A percentile compares a stretch with the other conserved stretches of the same genome.
Conservation (phyloP, 2,329 filamentous ascomycete species). For the Fusarium miscanthi region DNA sequence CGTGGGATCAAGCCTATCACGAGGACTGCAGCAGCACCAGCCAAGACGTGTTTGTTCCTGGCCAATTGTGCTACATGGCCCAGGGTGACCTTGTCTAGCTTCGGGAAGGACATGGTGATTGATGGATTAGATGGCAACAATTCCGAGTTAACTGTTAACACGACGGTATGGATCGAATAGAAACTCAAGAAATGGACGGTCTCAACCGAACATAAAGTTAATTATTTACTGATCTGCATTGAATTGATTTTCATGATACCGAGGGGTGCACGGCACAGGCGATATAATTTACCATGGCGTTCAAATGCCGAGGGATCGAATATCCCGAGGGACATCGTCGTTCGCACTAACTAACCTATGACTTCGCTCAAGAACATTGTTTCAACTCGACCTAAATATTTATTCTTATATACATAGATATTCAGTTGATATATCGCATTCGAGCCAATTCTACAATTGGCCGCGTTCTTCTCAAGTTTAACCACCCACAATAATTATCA, state of each 20-base stretch:
- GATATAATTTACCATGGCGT: neutral
- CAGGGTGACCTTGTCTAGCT: neutral
- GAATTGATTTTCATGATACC: neutral
- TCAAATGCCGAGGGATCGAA: neutral
- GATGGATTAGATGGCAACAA: neutral
- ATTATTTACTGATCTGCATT: neutral
- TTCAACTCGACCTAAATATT: accelerated
- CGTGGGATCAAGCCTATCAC: neutral
- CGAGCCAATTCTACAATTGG: neutral
- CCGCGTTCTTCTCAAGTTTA: neutral
- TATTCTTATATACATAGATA: accelerated
- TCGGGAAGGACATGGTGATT: neutral
- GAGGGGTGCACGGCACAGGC: neutral
- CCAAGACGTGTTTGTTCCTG: neutral
- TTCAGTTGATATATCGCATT: neutral
- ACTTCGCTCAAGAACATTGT: neutral
- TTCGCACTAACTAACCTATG: neutral
- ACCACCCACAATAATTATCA: no score
- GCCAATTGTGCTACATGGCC: neutral
- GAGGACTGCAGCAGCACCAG: neutral
- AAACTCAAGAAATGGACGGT: no score
- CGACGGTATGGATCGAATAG: no score
- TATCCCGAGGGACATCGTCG: neutral
- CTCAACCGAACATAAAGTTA: neutral
- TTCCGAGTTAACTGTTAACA: neutral